Evolutionary conservation across 2,329 filamentous ascomycete genomes (phyloP), one percentile per base, ranked within the genome.

Genomic region (Cladosporium sp.): DNA sequence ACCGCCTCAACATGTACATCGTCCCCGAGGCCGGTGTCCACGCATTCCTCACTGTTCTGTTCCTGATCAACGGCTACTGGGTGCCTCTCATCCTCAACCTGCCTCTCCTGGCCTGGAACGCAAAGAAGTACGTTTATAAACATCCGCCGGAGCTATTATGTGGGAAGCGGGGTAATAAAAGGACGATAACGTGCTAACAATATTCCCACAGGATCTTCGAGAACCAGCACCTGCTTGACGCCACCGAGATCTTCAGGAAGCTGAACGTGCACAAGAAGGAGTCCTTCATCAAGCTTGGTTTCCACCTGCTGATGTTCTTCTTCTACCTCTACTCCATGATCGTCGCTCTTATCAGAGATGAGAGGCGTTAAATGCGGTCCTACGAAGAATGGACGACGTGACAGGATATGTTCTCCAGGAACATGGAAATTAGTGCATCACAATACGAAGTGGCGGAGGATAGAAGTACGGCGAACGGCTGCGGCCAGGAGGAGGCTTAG

Each of bases 261-360:
- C 82, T 99, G 63, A 99, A 99, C 70, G 89, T 97, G 54, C 94
- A 99, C 77, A 99, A 99, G 83, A 97, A 96, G 92, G 94, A 99
- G 85, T 97, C 94, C 0, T 99, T 99, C 77, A 88, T 94, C 81
- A 99, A 99, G 82, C 90, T 99, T 43, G 94, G 93, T 59, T 99
- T 99, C 84, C 94, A 99, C 78, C 82, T 99, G 61, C 77, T 99
- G 79, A 97, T 99, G 92, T 99, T 99, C 85, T 99, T 99, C 87
- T 99, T 97, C 85, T 99, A 99, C 80, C 88, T 99, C 59, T 74
- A 74, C 70, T 73, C 70, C 65, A 76, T 76, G 74, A 76, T 76
- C 69, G 93, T 97, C 65, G 93, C 94, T 66, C 84, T 99, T 64
- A 99, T 99, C 81, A 88, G 89, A 72, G 94, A 97, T 76, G 94